A percentile compares a stretch with the other conserved stretches of the same genome.
phyloP scores from a whole-genome alignment of 2,329 filamentous ascomycete species.

The Metarhizium brunneum region DNA sequence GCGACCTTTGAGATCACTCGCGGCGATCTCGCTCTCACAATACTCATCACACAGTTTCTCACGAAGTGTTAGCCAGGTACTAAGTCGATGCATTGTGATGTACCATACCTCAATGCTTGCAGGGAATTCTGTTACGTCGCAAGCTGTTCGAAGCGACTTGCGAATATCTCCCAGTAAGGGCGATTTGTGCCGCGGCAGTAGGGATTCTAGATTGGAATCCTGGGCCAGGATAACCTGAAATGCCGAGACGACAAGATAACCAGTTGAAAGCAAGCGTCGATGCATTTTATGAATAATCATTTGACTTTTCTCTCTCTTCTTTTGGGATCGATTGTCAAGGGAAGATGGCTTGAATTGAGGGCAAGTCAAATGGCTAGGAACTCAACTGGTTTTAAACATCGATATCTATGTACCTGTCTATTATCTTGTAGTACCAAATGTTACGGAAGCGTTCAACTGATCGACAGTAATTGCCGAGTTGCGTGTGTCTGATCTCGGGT shows the following conservation, averaged over 20 bases:
- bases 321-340: neutral
- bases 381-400: neutral
- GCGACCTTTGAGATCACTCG: neutral
- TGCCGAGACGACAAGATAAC: neutral
- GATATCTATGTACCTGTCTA: neutral
- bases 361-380: neutral
- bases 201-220: neutral
- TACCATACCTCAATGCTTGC: conserved; percentile 3
- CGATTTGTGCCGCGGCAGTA: neutral
- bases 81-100: neutral
- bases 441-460: neutral
- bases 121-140: conserved; percentile 1
- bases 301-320: neutral
- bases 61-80: neutral
- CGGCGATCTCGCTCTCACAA: conserved; percentile 6
- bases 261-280: neutral
- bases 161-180: conserved; percentile 7
- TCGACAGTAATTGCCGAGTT: neutral
- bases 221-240: conserved; percentile 1
- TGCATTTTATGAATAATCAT: neutral
- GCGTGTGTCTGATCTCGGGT: neutral
- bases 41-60: conserved; percentile 4
- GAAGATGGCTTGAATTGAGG: neutral
- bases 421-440: neutral
- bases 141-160: conserved; percentile 3